phyloP scores from a whole-genome alignment of 495 filamentous ascomycete species.

The Aspergillus bridgeri region DNA sequence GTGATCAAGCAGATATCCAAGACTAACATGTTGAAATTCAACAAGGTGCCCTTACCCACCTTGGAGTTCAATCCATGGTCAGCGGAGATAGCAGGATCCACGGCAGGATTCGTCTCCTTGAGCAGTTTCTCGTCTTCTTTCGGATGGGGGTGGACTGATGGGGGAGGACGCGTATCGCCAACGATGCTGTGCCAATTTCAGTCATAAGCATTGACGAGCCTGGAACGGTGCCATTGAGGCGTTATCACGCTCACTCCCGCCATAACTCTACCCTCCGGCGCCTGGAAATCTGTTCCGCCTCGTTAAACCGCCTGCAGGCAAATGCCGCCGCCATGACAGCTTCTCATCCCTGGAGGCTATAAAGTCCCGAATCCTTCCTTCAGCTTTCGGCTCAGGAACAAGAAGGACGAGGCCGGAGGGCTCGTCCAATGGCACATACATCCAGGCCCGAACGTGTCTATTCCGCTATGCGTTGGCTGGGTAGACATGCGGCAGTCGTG shows the following conservation, averaged over 20 bases:
- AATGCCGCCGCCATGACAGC: neutral
- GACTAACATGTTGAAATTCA: conserved; percentile 70
- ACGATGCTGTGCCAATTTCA: conserved; percentile 42
- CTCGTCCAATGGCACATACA: conserved; percentile 3
- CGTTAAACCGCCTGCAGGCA: conserved; percentile 59
- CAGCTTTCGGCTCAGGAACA: neutral
- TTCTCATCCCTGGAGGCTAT: conserved; percentile 2
- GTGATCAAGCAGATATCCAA: conserved; percentile 74
- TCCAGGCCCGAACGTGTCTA: conserved; percentile 2
- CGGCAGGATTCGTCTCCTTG: conserved; percentile 54
- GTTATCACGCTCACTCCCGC: conserved; percentile 55
- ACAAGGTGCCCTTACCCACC: conserved; percentile 61
- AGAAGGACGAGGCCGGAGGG: neutral
- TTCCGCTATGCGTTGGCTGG: conserved; percentile 1
- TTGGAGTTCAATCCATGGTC: conserved; percentile 73
- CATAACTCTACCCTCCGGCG: conserved; percentile 61
- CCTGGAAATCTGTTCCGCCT: conserved; percentile 47
- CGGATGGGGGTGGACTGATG: conserved; percentile 45
- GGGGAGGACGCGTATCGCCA: conserved; percentile 57
- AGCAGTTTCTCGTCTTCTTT: conserved; percentile 59
- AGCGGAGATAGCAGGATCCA: conserved; percentile 64
- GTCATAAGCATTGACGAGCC: neutral
- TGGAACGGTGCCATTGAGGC: neutral
- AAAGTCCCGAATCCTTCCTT: neutral
- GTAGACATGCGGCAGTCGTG: neutral